Percentiles rank a stretch among this genome's conserved stretches.
These are phyloP conservation scores for Aspergillus ochraceus DNA, from an alignment of 2,329 filamentous ascomycete species.

Conservation along the genomic window DNA sequence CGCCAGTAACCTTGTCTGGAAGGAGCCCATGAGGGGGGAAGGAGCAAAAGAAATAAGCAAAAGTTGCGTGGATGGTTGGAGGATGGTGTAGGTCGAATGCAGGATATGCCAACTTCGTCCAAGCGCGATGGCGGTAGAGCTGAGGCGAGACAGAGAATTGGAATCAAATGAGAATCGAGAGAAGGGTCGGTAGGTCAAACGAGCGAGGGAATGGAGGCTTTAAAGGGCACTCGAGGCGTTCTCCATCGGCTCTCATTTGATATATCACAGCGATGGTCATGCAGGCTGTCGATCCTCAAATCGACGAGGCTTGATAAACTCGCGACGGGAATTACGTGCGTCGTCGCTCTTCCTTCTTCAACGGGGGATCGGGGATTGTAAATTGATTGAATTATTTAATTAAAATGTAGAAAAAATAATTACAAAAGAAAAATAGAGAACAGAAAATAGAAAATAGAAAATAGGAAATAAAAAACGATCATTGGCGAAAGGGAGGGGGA, in stretches of 20 bases:
- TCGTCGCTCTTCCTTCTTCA: slow-evolving; percentile 17
- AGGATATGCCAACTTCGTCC: not conserved
- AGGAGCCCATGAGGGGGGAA: not conserved
- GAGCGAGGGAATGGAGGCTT: slow-evolving; percentile 33
- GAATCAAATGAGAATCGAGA: slow-evolving; percentile 11
- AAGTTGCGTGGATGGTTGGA: not conserved
- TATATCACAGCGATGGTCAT: slow-evolving; percentile 45
- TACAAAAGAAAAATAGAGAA: not conserved
- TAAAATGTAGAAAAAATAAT: slow-evolving; percentile 2
- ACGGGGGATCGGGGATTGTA: slow-evolving; percentile 1
- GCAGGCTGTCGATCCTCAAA: slow-evolving; percentile 46
- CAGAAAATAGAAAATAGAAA: not conserved
- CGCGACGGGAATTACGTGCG: slow-evolving; percentile 24
- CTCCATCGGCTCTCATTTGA: slow-evolving; percentile 46
- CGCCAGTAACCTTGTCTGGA: not conserved
- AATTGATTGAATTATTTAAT: slow-evolving; percentile 3
- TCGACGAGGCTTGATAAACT: slow-evolving; percentile 37
- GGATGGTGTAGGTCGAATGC: not conserved
- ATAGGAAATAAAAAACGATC: not conserved
- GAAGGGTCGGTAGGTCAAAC: slow-evolving; percentile 13
- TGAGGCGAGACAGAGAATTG: slow-evolving; percentile 2
- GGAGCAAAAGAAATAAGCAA: not conserved
- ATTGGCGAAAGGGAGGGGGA: slow-evolving; percentile 20
- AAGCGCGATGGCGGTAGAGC: not conserved
- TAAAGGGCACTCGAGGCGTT: slow-evolving; percentile 35